Evolutionary conservation across 2,329 filamentous ascomycete species (phyloP).

Genomic region (Microdochium paspali): DNA sequence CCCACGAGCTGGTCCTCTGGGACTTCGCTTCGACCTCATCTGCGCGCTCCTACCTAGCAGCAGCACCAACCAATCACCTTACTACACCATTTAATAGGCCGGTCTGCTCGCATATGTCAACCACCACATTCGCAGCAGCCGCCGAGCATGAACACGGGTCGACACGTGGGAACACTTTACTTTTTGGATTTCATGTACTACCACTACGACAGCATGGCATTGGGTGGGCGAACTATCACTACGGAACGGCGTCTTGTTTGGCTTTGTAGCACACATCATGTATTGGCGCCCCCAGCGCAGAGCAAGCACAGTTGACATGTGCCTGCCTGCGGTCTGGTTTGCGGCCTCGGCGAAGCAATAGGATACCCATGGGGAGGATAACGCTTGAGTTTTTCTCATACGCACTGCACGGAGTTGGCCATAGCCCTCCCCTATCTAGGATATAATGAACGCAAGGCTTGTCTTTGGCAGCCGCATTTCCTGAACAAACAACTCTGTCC

Average conservation of each 20-base stretch:
- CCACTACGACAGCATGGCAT: not conserved
- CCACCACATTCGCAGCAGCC: not conserved
- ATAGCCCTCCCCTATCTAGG: not conserved
- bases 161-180: not conserved
- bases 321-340: not conserved
- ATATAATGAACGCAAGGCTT: not conserved
- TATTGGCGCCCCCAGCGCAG: not conserved
- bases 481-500: not conserved
- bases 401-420: not conserved
- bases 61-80: not conserved
- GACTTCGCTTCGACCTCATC: not conserved
- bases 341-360: not conserved
- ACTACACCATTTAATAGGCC: not conserved
- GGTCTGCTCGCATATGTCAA: not conserved
- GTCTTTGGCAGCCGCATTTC: not conserved
- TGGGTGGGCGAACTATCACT: not conserved
- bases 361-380: not conserved
- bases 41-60: not conserved
- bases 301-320: not conserved
- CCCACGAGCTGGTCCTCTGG: not conserved
- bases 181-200: not conserved
- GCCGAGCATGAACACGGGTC: not conserved
- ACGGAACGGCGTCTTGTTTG: not conserved
- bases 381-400: not conserved
- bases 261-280: not conserved